Percentiles rank a stretch among this genome's conserved stretches.
Evolutionary conservation across 257 asterid species (phyloP).

Genomic region (Marsdenia floribunda): DNA sequence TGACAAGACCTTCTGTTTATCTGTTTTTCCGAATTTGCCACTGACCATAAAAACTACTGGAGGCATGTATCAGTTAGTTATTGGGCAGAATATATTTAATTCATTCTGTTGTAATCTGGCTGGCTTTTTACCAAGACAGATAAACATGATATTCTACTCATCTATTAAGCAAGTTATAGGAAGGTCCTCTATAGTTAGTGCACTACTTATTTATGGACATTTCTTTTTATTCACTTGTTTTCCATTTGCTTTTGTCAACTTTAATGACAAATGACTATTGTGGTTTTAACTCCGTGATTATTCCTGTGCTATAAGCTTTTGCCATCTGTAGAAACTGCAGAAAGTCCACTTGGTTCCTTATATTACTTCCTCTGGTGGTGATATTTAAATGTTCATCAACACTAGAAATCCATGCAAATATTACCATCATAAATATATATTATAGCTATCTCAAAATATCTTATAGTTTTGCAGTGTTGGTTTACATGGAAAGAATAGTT

Average conservation of each 20-base stretch:
- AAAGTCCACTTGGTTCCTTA: background rate
- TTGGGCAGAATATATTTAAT: background rate
- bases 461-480: background rate
- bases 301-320: background rate
- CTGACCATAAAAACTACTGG: background rate
- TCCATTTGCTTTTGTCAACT: background rate
- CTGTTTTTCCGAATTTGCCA: background rate
- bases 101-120: background rate
- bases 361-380: background rate
- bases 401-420: background rate
- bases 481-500: background rate
- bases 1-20: background rate
- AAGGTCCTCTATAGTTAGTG: too few relatives aligned
- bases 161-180: background rate
- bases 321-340: background rate
- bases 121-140: background rate
- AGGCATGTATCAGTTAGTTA: background rate
- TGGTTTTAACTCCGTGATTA: background rate
- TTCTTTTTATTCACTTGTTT: background rate
- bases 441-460: background rate
- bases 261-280: background rate
- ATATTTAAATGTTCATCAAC: background rate
- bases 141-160: background rate
- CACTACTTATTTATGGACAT: too few relatives aligned
- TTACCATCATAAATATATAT: background rate